Percentiles rank a stretch among this genome's conserved stretches.
Conservation (phyloP, 768 basidiomycete genomes). For the Mycena capillaripes region DNA sequence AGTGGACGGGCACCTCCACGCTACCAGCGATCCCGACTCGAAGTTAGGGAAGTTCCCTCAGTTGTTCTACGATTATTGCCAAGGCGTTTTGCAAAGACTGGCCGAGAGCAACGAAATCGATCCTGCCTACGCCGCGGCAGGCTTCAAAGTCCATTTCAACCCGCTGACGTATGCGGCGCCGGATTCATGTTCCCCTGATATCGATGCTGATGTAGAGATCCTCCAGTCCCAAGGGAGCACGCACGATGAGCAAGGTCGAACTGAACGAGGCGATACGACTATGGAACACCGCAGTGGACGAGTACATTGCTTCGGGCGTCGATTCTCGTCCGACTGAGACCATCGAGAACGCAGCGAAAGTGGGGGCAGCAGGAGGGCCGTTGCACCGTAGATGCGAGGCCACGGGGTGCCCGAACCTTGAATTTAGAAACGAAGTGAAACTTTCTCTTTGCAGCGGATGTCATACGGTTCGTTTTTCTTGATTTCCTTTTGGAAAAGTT, state of each 20-base stretch:
- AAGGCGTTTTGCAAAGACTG: not conserved
- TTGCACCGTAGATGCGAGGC: slow-evolving; percentile 13
- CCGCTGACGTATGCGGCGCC: not conserved
- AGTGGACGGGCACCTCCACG: no score
- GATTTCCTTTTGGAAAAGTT: not conserved
- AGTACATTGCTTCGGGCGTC: not conserved
- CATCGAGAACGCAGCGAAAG: slow-evolving; percentile 16
- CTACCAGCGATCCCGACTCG: not conserved
- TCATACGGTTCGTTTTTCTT: not conserved
- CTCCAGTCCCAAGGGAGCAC: not conserved
- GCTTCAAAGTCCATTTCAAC: not conserved
- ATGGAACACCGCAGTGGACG: slow-evolving; percentile 17
- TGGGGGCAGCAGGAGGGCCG: slow-evolving; percentile 4
- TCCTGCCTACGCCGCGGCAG: slow-evolving; percentile 9
- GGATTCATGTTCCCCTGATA: not conserved
- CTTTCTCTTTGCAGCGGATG: not conserved
- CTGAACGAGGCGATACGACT: not conserved
- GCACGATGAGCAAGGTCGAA: not conserved
- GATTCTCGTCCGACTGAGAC: not conserved
- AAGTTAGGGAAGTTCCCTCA: not conserved
- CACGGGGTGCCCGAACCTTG: not conserved
- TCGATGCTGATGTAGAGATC: not conserved
- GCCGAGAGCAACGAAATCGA: not conserved
- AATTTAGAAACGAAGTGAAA: slow-evolving; percentile 1
- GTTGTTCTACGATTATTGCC: not conserved